Evolutionary conservation across 805 yeast species (phyloP).

Genomic region (Wickerhamiella cacticola): DNA sequence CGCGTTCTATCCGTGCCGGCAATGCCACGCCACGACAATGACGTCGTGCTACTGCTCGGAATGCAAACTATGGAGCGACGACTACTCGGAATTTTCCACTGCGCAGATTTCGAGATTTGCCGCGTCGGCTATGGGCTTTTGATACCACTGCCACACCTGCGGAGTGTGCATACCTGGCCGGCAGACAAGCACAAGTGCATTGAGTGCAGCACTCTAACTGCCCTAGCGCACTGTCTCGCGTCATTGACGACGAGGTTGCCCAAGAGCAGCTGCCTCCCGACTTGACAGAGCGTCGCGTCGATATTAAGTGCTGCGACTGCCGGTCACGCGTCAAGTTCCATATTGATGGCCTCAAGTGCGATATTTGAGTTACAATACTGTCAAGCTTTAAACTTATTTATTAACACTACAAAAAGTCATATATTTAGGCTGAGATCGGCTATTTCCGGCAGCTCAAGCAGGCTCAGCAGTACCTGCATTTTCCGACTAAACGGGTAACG

Average conservation of each 20-base stretch:
- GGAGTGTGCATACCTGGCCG: constrained; percentile 76
- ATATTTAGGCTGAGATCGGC: too few species aligned
- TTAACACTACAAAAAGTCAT: too few species aligned
- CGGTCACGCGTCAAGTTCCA: constrained; percentile 67
- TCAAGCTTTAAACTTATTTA: constrained; percentile 8
- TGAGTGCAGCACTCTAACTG: constrained; percentile 82
- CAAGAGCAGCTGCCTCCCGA: constrained; percentile 74
- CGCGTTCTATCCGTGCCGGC: constrained; percentile 68
- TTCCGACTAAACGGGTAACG: too few species aligned
- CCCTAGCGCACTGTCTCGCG: constrained; percentile 80
- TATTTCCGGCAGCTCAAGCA: too few species aligned
- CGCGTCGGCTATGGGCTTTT: constrained; percentile 80
- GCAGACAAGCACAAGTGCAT: constrained; percentile 71
- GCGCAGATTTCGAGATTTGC: constrained; percentile 87
- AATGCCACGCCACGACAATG: constrained; percentile 67
- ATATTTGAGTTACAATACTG: constrained; percentile 83
- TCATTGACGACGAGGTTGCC: constrained; percentile 69
- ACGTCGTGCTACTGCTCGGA: constrained; percentile 66
- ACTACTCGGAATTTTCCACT: constrained; percentile 71
- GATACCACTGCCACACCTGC: constrained; percentile 82
- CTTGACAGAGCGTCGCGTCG: constrained; percentile 59
- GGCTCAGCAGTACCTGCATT: too few species aligned
- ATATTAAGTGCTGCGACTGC: constrained; percentile 68
- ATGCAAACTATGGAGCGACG: constrained; percentile 75
- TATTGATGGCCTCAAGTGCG: constrained; percentile 76